Base-by-base conservation (phyloP, 2,329 filamentous ascomycete species). In the Xylariales sp. region DNA sequence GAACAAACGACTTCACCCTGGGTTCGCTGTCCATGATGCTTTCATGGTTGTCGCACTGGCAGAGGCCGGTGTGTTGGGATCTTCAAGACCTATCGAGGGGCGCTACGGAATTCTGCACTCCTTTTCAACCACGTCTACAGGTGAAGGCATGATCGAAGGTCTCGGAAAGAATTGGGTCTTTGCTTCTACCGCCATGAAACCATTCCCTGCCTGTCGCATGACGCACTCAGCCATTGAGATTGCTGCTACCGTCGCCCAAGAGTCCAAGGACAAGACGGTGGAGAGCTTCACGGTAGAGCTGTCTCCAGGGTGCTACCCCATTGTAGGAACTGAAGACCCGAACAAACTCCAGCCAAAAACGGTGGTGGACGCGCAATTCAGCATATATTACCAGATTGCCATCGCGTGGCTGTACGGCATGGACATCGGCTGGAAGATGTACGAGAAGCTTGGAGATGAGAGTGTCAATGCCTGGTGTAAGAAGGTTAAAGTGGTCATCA, bases 1-100 rank as follows among this genome's bases (percentile, higher is more conserved):
- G 52, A 57, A 55, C 37, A 55, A 55, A 40, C 40, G 52, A 3
- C 40, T 57, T 16, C 54, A 54, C n/a, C 48, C 51, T 1, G 54
- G 50, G 6, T 54, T 55, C 19, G 50, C 52, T 2, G 52, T 53
- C 2, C 52, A 51, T 33, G 52, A 57, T 20, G 54, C 52, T 2
- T 47, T 57, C 24, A 34, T 56, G 1, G 47, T 43, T 17, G 46
- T 54, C 15, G 41, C 50, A 1, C 38, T 56, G 6, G 51, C 52
- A 4, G 52, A 51, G 29, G 46, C 45, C 1, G 53, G 53, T 4
- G 48, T 55, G 4, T 25, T 44, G 3, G 54, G 53, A 7, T 50
- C 51, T 0, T 44, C 47, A 3, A 36, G 41, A 21, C 43, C 45
- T 5, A 44, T 56, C 18, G 50, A 55, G 36, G 54, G 52, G 1